Conservation (phyloP, 2,329 filamentous ascomycete genomes). For the Fusarium sp. region DNA sequence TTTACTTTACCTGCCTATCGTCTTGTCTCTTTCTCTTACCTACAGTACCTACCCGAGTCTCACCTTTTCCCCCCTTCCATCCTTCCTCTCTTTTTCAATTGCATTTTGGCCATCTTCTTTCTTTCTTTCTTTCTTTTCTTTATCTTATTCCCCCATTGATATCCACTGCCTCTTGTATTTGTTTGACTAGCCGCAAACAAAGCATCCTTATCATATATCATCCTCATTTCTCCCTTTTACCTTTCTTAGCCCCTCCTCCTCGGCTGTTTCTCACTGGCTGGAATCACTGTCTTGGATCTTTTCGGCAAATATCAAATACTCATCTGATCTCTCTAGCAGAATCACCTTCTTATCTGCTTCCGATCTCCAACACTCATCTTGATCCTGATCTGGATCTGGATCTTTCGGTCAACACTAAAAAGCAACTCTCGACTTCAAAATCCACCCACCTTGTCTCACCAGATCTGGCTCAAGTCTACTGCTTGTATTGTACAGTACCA, state of each 20-base stretch:
- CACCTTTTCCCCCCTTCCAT: slow-evolving; percentile 2
- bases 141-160: background rate
- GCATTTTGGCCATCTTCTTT: background rate
- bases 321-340: slow-evolving; percentile 37
- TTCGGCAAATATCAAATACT: slow-evolving; percentile 39
- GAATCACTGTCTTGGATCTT: slow-evolving; percentile 16
- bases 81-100: background rate
- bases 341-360: slow-evolving; percentile 23
- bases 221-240: slow-evolving; percentile 9
- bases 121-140: slow-evolving; percentile 1
- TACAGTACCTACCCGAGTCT: slow-evolving; percentile 16
- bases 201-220: slow-evolving; percentile 4
- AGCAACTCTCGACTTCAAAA: background rate
- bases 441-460: background rate
- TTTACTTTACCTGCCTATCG: slow-evolving; percentile 4
- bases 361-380: slow-evolving; percentile 11
- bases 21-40: slow-evolving; percentile 18
- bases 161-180: background rate
- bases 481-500: background rate
- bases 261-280: slow-evolving; percentile 35
- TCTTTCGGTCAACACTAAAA: background rate
- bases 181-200: background rate
- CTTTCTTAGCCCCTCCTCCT: slow-evolving; percentile 23
- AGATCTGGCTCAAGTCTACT: background rate
- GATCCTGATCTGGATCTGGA: slow-evolving; percentile 16